phyloP scores from a whole-genome alignment of 2,329 filamentous ascomycete species.

The Hypoxylon sp. region DNA sequence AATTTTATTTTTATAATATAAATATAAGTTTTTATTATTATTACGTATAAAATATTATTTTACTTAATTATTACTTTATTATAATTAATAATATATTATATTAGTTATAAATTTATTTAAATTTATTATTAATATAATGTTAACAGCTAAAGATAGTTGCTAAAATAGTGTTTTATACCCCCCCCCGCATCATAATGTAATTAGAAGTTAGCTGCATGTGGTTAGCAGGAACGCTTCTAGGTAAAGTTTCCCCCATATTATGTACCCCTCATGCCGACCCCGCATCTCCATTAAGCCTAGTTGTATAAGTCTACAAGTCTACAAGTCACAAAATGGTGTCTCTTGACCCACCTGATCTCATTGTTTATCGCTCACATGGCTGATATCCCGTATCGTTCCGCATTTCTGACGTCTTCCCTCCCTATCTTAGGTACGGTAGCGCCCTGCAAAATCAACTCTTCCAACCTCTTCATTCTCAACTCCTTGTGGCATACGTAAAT shows the following conservation, averaged over 20 bases:
- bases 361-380: slow-evolving; percentile 39
- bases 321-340: slow-evolving; percentile 12
- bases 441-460: slow-evolving; percentile 3
- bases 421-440: neutral
- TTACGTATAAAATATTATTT: too few relatives aligned
- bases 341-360: slow-evolving; percentile 36
- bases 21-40: too few relatives aligned
- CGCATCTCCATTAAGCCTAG: neutral
- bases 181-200: too few relatives aligned
- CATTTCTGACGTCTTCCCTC: slow-evolving; percentile 33
- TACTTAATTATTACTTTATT: too few relatives aligned
- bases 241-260: slow-evolving; percentile 16
- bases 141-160: too few relatives aligned
- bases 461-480: slow-evolving; percentile 1
- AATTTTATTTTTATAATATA: too few relatives aligned
- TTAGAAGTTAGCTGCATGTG: too few relatives aligned
- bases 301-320: neutral
- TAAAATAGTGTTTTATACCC: too few relatives aligned
- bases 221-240: too few relatives aligned
- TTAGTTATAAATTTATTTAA: too few relatives aligned
- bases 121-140: too few relatives aligned
- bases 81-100: too few relatives aligned
- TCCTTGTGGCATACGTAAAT: neutral
- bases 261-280: slow-evolving; percentile 32
- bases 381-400: slow-evolving; percentile 30